Base-by-base conservation (phyloP, 2,329 filamentous ascomycete species). In the Colletotrichum godetiae region DNA sequence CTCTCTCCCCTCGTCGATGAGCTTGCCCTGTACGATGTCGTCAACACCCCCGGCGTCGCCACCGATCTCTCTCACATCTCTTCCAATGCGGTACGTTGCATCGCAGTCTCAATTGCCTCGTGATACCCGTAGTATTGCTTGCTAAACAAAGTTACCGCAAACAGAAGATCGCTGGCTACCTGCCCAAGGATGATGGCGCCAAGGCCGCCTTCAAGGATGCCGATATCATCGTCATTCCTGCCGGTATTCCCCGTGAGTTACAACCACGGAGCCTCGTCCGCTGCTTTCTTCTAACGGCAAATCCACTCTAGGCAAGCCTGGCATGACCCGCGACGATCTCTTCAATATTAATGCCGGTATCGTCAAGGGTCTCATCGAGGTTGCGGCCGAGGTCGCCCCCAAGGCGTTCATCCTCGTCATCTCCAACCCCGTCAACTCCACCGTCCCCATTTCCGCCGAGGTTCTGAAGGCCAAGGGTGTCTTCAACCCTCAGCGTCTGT, bases 271-370 rank as follows among this genome's bases (percentile, higher is more conserved):
- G 19, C 22, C n/a, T 49, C 65, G 31, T 42, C 7, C 22, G n/a
- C 49, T 61, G 42, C 46, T 49, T 59, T 60, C 19, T 33, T 56
- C 57, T 64, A 12, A 66, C 52, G 24, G 49, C 12, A 13, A 80
- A 33, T 65, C 19, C 55, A 24, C 55, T 73, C 72, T 76, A 98
- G 96, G 96, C 87, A 98, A 98, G 91, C 97, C 97, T 80, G 97
- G 97, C 81, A 99, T 99, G 97, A 98, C 94, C 85, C 95, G 97
- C 88, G 97, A 99, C 81, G 97, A 98, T 83, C 94, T 99, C 73
- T 99, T 99, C 93, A 98, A 98, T 88, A 98, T 98, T 90, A 99
- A 99, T 85, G 97, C 97, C 74, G 94, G 95, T 80, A 99, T 99
- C 82, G 97, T 99, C 82, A 95, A 97, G 87, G 95, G 94, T 79